Conservation (phyloP, 2,329 filamentous ascomycete genomes). For the Fusarium virguliforme region DNA sequence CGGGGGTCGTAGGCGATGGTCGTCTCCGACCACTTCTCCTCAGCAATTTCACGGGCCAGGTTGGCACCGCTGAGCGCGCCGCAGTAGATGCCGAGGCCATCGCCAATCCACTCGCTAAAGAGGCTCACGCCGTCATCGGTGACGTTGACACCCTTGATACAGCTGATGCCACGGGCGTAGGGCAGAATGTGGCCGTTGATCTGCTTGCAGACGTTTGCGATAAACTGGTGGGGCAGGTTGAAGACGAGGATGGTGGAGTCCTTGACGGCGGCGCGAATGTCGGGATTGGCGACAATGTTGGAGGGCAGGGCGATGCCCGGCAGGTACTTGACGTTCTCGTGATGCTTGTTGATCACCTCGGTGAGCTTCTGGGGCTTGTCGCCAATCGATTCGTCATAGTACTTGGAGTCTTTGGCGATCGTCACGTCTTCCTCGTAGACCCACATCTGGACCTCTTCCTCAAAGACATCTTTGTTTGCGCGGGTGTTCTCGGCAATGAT, state of each 20-base stretch:
- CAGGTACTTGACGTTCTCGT: conserved; percentile 99
- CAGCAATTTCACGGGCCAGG: conserved; percentile 94
- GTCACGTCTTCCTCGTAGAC: conserved; percentile 94
- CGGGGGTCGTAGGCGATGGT: conserved; percentile 95
- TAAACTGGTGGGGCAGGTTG: conserved; percentile 97
- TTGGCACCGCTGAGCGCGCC: conserved; percentile 96
- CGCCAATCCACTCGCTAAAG: conserved; percentile 95
- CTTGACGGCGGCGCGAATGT: conserved; percentile 83
- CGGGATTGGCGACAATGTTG: conserved; percentile 89
- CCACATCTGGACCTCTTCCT: conserved; percentile 97
- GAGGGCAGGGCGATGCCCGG: conserved; percentile 86
- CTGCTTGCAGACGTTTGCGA: conserved; percentile 86
- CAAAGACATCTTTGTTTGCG: conserved; percentile 84
- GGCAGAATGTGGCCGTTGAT: conserved; percentile 91
- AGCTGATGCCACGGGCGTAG: conserved; percentile 93
- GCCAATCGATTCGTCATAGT: conserved; percentile 77
- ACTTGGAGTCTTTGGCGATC: conserved; percentile 78
- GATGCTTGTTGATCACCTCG: conserved; percentile 87
- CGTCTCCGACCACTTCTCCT: conserved; percentile 97
- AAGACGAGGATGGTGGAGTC: conserved; percentile 93
- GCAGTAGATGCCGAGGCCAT: conserved; percentile 94
- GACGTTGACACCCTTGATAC: conserved; percentile 98
- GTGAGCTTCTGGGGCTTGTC: conserved; percentile 89
- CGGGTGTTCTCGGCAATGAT: conserved; percentile 94
- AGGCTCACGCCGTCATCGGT: conserved; percentile 87